These are phyloP conservation scores for Rhynchosporium agropyri DNA, from an alignment of 2,329 filamentous ascomycete species.

Conservation along the genomic window DNA sequence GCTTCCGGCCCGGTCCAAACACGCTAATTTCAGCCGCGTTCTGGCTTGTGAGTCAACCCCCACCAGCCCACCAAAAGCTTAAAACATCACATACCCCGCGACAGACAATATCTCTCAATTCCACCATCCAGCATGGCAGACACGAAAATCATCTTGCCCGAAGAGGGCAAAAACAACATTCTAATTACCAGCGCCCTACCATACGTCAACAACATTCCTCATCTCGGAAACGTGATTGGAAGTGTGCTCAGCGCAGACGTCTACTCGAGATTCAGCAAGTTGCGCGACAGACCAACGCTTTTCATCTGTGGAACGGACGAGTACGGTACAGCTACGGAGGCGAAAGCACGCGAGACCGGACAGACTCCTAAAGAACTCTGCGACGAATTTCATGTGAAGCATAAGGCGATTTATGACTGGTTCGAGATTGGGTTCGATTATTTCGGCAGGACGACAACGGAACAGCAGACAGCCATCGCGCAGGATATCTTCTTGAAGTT, in stretches of 20 bases:
- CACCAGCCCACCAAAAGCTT: constrained; percentile 12
- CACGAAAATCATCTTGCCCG: constrained; percentile 57
- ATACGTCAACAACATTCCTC: constrained; percentile 79
- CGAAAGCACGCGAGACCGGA: constrained; percentile 88
- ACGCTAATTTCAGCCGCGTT: constrained; percentile 19
- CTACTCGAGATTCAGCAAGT: constrained; percentile 79
- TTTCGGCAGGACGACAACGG: constrained; percentile 89
- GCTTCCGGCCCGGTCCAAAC: not conserved
- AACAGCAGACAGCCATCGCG: constrained; percentile 87
- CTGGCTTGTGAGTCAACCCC: constrained; percentile 26
- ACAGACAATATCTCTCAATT: constrained; percentile 18
- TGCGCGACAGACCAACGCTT: constrained; percentile 76
- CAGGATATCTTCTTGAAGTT: constrained; percentile 88
- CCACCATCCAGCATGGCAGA: constrained; percentile 35
- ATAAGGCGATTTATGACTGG: constrained; percentile 92
- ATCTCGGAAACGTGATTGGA: constrained; percentile 87
- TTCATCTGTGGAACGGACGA: constrained; percentile 91
- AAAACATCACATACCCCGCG: constrained; percentile 17
- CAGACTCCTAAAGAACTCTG: constrained; percentile 83
- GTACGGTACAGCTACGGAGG: constrained; percentile 95
- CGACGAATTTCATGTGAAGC: constrained; percentile 88
- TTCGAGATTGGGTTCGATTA: constrained; percentile 94
- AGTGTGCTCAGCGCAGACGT: constrained; percentile 88
- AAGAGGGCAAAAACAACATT: constrained; percentile 79
- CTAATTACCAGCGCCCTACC: constrained; percentile 90